Conservation (phyloP, 2,329 filamentous ascomycete genomes). For the Dryadomyces quercus-mongolicae region DNA sequence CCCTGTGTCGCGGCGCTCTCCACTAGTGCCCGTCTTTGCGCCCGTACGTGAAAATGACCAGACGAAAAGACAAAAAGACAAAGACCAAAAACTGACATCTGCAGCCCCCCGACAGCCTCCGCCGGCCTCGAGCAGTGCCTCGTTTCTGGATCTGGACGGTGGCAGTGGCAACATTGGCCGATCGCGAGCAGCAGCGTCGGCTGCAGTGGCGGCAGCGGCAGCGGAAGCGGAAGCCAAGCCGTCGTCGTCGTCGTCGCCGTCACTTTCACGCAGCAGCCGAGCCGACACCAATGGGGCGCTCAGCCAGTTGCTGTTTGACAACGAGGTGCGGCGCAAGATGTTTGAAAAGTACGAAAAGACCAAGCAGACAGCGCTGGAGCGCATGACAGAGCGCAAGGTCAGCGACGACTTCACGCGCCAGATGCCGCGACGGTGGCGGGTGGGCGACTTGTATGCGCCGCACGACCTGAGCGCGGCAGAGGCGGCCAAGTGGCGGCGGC, state of each 20-base stretch:
- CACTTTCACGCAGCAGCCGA: too few relatives aligned
- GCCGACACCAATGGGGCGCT: slow-evolving; percentile 6
- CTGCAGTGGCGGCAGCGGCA: neutral
- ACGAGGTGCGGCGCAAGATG: slow-evolving; percentile 7
- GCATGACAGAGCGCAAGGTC: slow-evolving; percentile 26
- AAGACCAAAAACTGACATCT: neutral
- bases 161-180: neutral
- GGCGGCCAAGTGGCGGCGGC: slow-evolving; percentile 67
- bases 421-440: slow-evolving; percentile 57
- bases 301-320: slow-evolving; percentile 10
- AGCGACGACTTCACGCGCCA: slow-evolving; percentile 46
- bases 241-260: too few relatives aligned
- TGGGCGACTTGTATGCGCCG: slow-evolving; percentile 81
- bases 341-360: slow-evolving; percentile 3
- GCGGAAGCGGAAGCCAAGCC: neutral
- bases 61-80: too few relatives aligned
- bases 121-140: slow-evolving; percentile 8
- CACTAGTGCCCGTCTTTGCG: slow-evolving; percentile 6
- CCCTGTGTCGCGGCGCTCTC: slow-evolving; percentile 8
- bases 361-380: slow-evolving; percentile 22
- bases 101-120: neutral
- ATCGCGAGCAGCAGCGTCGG: neutral
- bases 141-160: slow-evolving; percentile 9
- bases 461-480: slow-evolving; percentile 71
- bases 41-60: slow-evolving; percentile 3